Evolutionary conservation across 148 eudicot species (phyloP).

Genomic region (Cornus kousa): DNA sequence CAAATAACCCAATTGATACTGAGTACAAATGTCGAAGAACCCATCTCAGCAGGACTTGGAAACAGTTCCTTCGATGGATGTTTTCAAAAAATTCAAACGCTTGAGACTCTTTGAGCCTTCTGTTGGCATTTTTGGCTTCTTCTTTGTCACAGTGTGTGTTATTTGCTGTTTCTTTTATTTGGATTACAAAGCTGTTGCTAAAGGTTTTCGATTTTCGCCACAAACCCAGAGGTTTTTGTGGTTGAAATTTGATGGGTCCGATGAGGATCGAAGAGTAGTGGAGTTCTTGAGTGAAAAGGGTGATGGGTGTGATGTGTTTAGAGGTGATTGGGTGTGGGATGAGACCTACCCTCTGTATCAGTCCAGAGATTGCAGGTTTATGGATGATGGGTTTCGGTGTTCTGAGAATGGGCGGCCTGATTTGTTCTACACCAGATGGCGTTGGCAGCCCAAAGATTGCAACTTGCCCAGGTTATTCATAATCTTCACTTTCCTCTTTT

Average conservation of each 20-base stretch:
- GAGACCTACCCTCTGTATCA: slow-evolving; percentile 76
- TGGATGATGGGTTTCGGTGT: slow-evolving; percentile 86
- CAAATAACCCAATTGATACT: neutral
- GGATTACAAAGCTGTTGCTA: slow-evolving; percentile 51
- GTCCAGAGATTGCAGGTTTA: slow-evolving; percentile 63
- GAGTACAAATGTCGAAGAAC: slow-evolving; percentile 34
- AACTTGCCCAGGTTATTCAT: slow-evolving; percentile 71
- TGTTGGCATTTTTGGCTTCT: slow-evolving; percentile 47
- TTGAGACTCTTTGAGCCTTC: slow-evolving; percentile 66
- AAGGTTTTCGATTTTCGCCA: slow-evolving; percentile 32
- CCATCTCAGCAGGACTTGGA: slow-evolving; percentile 30
- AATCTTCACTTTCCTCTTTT: neutral
- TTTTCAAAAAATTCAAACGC: slow-evolving; percentile 51
- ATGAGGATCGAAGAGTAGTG: slow-evolving; percentile 14
- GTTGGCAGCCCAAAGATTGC: slow-evolving; percentile 92
- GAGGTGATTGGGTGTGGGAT: slow-evolving; percentile 97
- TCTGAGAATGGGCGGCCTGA: slow-evolving; percentile 82
- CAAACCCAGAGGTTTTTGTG: slow-evolving; percentile 40
- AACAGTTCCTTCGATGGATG: slow-evolving; percentile 12
- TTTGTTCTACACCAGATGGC: slow-evolving; percentile 71
- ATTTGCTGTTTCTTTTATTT: slow-evolving; percentile 58
- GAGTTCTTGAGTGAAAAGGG: slow-evolving; percentile 37
- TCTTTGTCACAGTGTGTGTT: slow-evolving; percentile 35
- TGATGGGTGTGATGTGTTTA: slow-evolving; percentile 67
- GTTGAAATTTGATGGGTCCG: slow-evolving; percentile 30